Base-by-base conservation (phyloP, 2,329 filamentous ascomycete genomes). In the Apiospora saccharicola region DNA sequence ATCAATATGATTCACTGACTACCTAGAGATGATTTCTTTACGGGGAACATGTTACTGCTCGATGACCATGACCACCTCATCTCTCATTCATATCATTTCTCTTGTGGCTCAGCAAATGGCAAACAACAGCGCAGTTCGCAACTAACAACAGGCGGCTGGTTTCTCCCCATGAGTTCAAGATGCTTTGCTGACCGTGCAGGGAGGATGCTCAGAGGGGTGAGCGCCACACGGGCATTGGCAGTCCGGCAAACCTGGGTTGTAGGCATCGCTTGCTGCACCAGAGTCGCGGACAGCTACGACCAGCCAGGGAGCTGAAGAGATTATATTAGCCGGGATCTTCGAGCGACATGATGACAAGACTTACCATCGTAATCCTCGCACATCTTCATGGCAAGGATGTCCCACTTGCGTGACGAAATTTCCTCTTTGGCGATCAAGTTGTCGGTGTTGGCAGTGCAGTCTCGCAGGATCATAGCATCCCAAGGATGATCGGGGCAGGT, bases 401-500 rank as follows among this genome's bases (percentile, higher is more conserved):
- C 75, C 75, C 75, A 77, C 41, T 70, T 74, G 14, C 72, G 69
- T 5, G 53, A 68, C 13, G n/a, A 46, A 41, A 74, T 71, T 1
- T 34, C 22, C 7, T 41, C 24, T 1, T 19, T 19, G 8, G n/a
- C 5, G 16, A 44, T 37, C n/a, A 71, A 46, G 16, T 34, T 51
- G 5, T 71, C 71, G 8, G 70, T n/a, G 53, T n/a, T 71, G 16
- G 70, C 43, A 0, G 30, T 68, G 68, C 74, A 76, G 34, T 77
- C 73, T 19, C 72, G 70, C 22, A 77, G 26, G 34, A 76, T 73
- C 71, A 77, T 76, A 47, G 72, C 72, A 69, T 77, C 73, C 71
- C 64, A 74, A 0, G 67, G 26, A n/a, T 72, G 61, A 0, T 14
- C 4, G 1, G 10, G 30, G 61, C 67, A 68, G 10, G 61, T 47